Base-by-base conservation (phyloP, 495 filamentous ascomycete species). In the Tuber indicum region DNA sequence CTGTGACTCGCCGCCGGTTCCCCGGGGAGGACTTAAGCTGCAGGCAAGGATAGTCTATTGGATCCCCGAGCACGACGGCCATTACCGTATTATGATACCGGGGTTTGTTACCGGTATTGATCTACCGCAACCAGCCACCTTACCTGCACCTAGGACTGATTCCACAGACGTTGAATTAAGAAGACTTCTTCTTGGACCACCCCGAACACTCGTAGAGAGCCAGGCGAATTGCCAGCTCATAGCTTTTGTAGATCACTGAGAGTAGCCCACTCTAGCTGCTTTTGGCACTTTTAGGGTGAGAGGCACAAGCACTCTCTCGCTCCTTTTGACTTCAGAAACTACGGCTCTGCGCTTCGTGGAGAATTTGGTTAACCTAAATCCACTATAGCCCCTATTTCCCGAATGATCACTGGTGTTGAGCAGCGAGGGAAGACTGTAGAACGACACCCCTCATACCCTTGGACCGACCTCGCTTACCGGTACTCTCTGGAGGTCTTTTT, bases 401-500 rank as follows among this genome's bases (percentile, higher is more conserved):
- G 45, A n/a, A 72, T n/a, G 43, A 36, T 42, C n/a, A 8, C 42
- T 73, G n/a, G 49, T 46, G 49, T 41, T n/a, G 26, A 36, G 14
- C 39, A 75, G 26, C 89, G 94, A 62, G 98, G 96, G 96, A 99
- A 99, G 84, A 96, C 97, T 77, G 87, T 95, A 86, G 98, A 99
- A 85, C 91, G 95, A 19, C 89, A 92, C 74, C 83, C 89, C 0
- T 84, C 88, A 49, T 94, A 92, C 73, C 93, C 95, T 72, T 99
- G 94, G 95, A 85, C 98, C 3, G 85, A 88, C 74, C 87, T 98
- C 72, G 88, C 91, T 75, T 32, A 32, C 32, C 0, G 32, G 32
- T 94, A 93, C n/a, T 89, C 93, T n/a, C 88, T 90, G 58, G 97
- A 77, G 92, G 94, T 82, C 86, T 98, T 0, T 87, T 97, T 41